phyloP scores from a whole-genome alignment of 2,329 filamentous ascomycete genomes.

The Claviceps humidiphila region DNA sequence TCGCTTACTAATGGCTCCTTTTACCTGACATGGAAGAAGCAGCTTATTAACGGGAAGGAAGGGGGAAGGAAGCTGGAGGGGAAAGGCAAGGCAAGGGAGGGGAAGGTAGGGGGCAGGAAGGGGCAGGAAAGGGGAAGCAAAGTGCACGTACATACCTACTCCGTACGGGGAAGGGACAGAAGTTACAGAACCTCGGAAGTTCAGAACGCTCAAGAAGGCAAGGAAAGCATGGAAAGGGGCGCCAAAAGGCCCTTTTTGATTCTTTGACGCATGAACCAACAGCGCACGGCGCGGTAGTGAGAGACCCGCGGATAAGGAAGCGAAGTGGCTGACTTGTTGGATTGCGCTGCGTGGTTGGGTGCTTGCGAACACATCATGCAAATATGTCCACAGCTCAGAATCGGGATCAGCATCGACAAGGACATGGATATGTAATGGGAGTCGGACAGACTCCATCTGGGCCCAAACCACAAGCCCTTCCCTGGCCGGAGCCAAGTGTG shows the following conservation, averaged over 20 bases:
- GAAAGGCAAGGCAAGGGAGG: too few relatives aligned
- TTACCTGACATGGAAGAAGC: too few relatives aligned
- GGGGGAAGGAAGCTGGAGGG: too few relatives aligned
- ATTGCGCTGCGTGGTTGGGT: background rate
- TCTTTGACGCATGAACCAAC: constrained; percentile 4
- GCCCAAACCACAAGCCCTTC: background rate
- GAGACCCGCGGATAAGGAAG: background rate
- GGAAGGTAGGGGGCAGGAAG: background rate
- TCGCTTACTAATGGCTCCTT: too few relatives aligned
- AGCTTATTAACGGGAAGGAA: too few relatives aligned
- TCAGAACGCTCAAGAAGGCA: background rate
- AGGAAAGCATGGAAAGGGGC: background rate
- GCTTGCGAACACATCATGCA: background rate
- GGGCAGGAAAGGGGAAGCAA: background rate
- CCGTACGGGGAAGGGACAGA: too few relatives aligned
- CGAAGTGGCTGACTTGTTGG: background rate
- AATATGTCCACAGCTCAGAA: background rate
- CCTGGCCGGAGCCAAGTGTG: background rate
- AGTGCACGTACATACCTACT: background rate
- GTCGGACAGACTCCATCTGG: background rate
- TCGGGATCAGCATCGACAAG: background rate
- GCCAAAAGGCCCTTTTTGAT: background rate
- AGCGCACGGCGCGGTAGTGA: constrained; percentile 1
- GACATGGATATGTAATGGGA: background rate
- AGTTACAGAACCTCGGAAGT: too few relatives aligned